These are phyloP conservation scores for Cucurbita ficifolia DNA, from an alignment of 306 rosid genomes.

Conservation along the genomic window DNA sequence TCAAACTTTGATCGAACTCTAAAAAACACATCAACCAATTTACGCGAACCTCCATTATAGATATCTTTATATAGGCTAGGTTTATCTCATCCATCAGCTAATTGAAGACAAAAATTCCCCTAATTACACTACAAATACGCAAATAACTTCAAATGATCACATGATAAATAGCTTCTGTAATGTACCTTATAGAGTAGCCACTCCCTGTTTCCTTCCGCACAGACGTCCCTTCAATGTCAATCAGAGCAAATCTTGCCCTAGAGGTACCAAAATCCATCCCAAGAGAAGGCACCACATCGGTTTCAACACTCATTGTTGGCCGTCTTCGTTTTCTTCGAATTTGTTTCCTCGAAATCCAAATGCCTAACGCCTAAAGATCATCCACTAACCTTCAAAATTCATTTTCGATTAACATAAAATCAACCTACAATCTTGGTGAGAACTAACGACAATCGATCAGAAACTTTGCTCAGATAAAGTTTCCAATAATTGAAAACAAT, in stretches of 20 bases:
- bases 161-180: not conserved
- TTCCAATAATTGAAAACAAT: not conserved
- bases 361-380: conserved; percentile 11
- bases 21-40: not conserved
- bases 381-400: not conserved
- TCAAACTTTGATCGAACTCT: not conserved
- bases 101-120: not conserved
- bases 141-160: not conserved
- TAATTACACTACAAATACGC: not conserved
- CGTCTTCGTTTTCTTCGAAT: conserved; percentile 18
- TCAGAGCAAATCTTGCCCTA: conserved; percentile 73
- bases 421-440: not conserved
- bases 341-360: conserved; percentile 1
- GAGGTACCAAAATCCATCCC: conserved; percentile 92
- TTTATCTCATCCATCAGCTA: not conserved
- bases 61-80: not conserved
- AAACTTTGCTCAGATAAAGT: not conserved
- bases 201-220: conserved; percentile 58
- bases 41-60: not conserved
- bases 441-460: not conserved
- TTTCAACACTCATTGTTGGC: conserved; percentile 26
- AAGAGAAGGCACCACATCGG: conserved; percentile 41
- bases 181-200: conserved; percentile 51
- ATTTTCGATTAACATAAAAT: not conserved
- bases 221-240: conserved; percentile 45